These are phyloP conservation scores for Aspergillus novofumigatus DNA, from an alignment of 2,329 filamentous ascomycete genomes.

Conservation along the genomic window DNA sequence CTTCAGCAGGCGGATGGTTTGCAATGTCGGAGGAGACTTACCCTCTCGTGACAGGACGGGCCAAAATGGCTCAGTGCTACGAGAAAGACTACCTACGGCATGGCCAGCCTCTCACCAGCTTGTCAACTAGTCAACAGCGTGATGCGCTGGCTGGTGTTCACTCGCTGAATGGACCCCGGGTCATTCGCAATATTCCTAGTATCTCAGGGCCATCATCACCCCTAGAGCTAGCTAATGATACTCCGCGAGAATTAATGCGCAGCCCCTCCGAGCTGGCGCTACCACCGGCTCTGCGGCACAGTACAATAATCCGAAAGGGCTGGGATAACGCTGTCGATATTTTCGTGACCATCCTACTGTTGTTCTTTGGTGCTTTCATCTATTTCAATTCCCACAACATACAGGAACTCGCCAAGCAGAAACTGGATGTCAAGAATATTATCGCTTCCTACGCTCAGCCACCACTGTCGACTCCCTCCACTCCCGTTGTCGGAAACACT, in stretches of 20 bases:
- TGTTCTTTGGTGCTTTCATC: slow-evolving; percentile 40
- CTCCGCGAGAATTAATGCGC: slow-evolving; percentile 33
- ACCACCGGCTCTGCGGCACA: slow-evolving; percentile 37
- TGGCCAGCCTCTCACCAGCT: slow-evolving; percentile 36
- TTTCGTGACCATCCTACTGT: slow-evolving; percentile 37
- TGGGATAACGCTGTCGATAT: slow-evolving; percentile 45
- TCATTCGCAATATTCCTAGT: slow-evolving; percentile 39
- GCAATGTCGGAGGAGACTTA: slow-evolving; percentile 84
- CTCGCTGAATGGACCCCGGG: slow-evolving; percentile 50
- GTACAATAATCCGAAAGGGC: slow-evolving; percentile 44
- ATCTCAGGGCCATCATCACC: slow-evolving; percentile 41
- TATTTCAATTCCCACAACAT: slow-evolving; percentile 42
- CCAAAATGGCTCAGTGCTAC: slow-evolving; percentile 55
- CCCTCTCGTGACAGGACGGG: slow-evolving; percentile 73
- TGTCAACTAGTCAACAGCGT: slow-evolving; percentile 47
- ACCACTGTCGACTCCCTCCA: slow-evolving; percentile 36
- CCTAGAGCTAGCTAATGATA: slow-evolving; percentile 33
- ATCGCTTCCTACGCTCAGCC: slow-evolving; percentile 37
- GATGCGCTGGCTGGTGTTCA: slow-evolving; percentile 70
- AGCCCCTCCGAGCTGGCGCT: slow-evolving; percentile 35
- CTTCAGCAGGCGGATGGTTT: slow-evolving; percentile 84
- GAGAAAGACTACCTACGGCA: slow-evolving; percentile 45
- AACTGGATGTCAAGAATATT: slow-evolving; percentile 44
- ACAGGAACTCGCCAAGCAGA: slow-evolving; percentile 40
- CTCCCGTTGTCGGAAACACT: slow-evolving; percentile 28